Percentiles rank a stretch among this genome's conserved stretches.
phyloP scores from a whole-genome alignment of 75 land plant species.

The Azolla pinnata region DNA sequence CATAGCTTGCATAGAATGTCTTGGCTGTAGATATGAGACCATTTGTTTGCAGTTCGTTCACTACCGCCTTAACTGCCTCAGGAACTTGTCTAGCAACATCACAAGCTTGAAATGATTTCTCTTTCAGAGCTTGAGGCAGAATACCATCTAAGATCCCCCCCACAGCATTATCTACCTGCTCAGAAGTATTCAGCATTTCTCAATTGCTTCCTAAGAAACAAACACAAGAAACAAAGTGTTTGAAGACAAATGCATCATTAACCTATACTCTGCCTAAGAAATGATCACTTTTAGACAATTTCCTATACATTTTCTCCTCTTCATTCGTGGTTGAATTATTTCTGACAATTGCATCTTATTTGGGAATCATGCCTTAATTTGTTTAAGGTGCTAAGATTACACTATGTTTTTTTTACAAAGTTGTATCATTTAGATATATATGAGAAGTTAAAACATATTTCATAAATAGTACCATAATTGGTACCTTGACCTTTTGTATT shows the following conservation, averaged over 20 bases:
- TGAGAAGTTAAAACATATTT: too few species aligned
- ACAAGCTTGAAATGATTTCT: slow-evolving; percentile 11
- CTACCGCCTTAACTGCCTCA: slow-evolving; percentile 8
- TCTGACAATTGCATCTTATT: too few species aligned
- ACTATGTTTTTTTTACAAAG: too few species aligned
- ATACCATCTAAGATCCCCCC: slow-evolving; percentile 9
- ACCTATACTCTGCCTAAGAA: too few species aligned
- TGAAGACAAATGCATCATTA: background rate
- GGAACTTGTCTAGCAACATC: slow-evolving; percentile 11
- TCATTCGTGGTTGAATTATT: too few species aligned
- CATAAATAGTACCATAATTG: too few species aligned
- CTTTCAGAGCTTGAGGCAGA: slow-evolving; percentile 22
- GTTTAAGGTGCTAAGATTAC: too few species aligned
- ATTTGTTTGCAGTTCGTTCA: slow-evolving; percentile 6
- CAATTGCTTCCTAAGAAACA: background rate
- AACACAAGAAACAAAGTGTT: background rate
- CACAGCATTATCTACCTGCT: slow-evolving; percentile 21
- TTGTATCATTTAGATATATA: too few species aligned
- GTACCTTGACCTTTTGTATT: too few species aligned
- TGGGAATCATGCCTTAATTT: too few species aligned
- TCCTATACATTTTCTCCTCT: background rate
- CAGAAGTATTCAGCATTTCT: background rate
- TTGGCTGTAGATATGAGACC: slow-evolving; percentile 13
- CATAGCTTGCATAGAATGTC: slow-evolving; percentile 11
- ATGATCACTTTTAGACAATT: too few species aligned